These are phyloP conservation scores for Lodderomyces jiufengensis DNA, from an alignment of 1,139 yeast genomes.

Conservation along the genomic window DNA sequence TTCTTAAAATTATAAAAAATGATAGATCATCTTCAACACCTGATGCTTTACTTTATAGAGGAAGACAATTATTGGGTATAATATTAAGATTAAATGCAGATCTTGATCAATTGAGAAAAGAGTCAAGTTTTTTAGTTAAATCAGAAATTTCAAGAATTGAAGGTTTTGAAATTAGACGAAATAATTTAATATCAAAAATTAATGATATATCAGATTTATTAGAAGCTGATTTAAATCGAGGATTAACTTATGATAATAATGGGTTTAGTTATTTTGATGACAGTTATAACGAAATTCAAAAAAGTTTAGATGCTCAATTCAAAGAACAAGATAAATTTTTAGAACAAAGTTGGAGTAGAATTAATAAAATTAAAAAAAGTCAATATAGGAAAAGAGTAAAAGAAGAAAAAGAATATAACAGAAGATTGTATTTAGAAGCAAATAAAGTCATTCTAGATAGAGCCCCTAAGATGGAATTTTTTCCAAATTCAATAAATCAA, in stretches of 20 bases:
- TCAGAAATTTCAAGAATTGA: not conserved
- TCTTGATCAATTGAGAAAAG: conserved; percentile 7
- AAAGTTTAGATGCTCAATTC: not conserved
- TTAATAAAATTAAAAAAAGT: conserved; percentile 1
- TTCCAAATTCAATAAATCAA: conserved; percentile 6
- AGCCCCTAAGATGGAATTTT: conserved; percentile 16
- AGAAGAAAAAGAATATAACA: conserved; percentile 4
- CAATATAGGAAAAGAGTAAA: conserved; percentile 1
- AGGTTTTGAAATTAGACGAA: conserved; percentile 17
- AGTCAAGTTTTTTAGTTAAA: not conserved
- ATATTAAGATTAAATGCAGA: not conserved
- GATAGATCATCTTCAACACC: conserved; percentile 1
- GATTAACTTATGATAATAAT: not conserved
- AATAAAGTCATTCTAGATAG: conserved; percentile 16
- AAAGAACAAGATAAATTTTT: conserved; percentile 2
- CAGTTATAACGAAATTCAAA: not conserved
- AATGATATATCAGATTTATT: conserved; percentile 32
- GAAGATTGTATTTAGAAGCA: conserved; percentile 9
- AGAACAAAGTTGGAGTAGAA: not conserved
- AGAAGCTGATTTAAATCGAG: conserved; percentile 18
- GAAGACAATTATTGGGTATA: not conserved
- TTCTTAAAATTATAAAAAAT: conserved; percentile 36
- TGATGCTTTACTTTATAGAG: not conserved
- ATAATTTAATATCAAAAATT: conserved; percentile 28
- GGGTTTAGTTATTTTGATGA: not conserved